These are phyloP conservation scores for Arthrobotrys sinensis DNA, from an alignment of 2,329 filamentous ascomycete genomes.

Conservation along the genomic window DNA sequence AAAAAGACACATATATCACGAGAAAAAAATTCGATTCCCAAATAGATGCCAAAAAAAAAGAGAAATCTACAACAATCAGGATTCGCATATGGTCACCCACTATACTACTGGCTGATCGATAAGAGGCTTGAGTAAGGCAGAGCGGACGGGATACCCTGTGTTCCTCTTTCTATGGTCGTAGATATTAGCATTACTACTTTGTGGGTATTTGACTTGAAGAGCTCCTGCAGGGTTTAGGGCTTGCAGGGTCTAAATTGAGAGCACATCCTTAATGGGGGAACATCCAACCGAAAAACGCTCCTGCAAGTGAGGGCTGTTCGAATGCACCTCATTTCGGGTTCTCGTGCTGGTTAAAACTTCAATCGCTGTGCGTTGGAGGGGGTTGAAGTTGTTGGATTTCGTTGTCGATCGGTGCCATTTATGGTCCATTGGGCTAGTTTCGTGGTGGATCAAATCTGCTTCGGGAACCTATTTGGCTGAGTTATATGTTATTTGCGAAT, in stretches of 20 bases:
- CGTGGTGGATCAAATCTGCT: no score
- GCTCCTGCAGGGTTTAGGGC: neutral
- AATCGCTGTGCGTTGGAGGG: no score
- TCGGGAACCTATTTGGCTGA: no score
- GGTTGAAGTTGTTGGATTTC: no score
- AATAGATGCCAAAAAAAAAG: slow-evolving; percentile 1
- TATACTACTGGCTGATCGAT: slow-evolving; percentile 34
- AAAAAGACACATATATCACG: neutral
- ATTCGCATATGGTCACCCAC: slow-evolving; percentile 31
- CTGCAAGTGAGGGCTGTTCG: no score
- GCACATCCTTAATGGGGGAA: no score
- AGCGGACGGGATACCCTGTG: slow-evolving; percentile 24
- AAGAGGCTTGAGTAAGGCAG: slow-evolving; percentile 39
- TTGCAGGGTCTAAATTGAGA: neutral
- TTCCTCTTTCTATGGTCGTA: slow-evolving; percentile 32
- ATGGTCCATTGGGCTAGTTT: no score
- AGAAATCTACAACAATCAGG: slow-evolving; percentile 13
- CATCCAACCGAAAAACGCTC: no score
- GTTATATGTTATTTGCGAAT: no score
- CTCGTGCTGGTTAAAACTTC: no score
- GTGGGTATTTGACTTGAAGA: neutral
- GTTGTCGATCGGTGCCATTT: no score
- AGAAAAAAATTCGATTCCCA: neutral
- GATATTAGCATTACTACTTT: neutral
- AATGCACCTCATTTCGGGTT: no score